These are phyloP conservation scores for Trichopus zeylanicus DNA, from an alignment of 116 monocot species.

Conservation along the genomic window DNA sequence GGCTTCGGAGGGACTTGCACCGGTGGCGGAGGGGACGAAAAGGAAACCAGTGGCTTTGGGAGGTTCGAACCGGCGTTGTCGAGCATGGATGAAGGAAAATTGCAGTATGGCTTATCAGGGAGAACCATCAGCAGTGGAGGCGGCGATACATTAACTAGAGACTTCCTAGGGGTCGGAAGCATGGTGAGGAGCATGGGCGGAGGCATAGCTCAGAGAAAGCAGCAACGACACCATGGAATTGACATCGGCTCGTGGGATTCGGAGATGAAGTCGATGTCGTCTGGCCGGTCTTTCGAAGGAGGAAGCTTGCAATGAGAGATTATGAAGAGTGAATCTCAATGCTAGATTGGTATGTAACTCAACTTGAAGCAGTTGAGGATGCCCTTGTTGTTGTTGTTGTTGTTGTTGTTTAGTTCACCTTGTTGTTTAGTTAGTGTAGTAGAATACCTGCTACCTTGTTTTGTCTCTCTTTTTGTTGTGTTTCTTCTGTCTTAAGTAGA, in stretches of 20 bases:
- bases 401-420: too few species aligned
- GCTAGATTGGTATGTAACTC: not conserved
- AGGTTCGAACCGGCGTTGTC: too few species aligned
- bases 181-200: constrained; percentile 36
- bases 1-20: constrained; percentile 15
- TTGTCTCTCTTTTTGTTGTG: too few species aligned
- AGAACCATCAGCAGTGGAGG: constrained; percentile 33
- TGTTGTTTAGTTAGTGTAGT: too few species aligned
- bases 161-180: constrained; percentile 81
- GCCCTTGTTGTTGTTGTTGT: too few species aligned
- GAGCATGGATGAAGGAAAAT: too few species aligned
- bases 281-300: constrained; percentile 1
- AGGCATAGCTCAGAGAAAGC: constrained; percentile 35
- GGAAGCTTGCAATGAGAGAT: not conserved
- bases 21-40: constrained; percentile 9
- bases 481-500: too few species aligned
- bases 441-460: too few species aligned
- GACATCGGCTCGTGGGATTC: constrained; percentile 35
- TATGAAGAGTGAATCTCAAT: not conserved
- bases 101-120: too few species aligned
- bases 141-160: constrained; percentile 61
- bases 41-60: constrained; percentile 13
- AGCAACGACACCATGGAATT: constrained; percentile 21
- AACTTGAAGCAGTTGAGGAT: too few species aligned
- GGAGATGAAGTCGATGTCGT: constrained; percentile 37